These are phyloP conservation scores for Punica granatum DNA, from an alignment of 345 rosid species.

Conservation along the genomic window DNA sequence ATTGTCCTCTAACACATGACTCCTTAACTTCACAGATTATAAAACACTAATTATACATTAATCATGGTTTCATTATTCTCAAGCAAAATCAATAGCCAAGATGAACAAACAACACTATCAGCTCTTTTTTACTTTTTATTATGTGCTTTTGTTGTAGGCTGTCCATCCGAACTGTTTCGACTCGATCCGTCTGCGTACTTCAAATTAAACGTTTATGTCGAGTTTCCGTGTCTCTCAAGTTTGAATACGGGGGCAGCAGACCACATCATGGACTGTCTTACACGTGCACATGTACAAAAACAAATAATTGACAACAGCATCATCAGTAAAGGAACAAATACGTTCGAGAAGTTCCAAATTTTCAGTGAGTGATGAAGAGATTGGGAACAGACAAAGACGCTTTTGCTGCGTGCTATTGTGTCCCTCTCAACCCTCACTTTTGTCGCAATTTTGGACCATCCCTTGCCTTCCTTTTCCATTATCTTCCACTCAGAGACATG, in stretches of 20 bases:
- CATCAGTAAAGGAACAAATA: background rate
- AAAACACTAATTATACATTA: background rate
- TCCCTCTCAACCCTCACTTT: constrained; percentile 22
- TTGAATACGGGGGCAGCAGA: background rate
- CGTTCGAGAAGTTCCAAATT: background rate
- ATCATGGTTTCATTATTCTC: constrained; percentile 2
- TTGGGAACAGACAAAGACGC: constrained; percentile 12
- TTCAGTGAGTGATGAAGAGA: background rate
- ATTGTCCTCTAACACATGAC: background rate
- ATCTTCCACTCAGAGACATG: constrained; percentile 17
- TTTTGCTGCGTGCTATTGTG: constrained; percentile 27
- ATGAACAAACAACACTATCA: background rate
- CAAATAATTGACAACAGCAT: background rate
- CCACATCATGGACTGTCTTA: constrained; percentile 17
- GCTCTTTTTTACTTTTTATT: background rate
- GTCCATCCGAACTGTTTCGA: background rate
- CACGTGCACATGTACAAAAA: constrained; percentile 51
- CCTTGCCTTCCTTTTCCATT: background rate
- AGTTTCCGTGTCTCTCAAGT: background rate
- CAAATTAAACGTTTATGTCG: background rate
- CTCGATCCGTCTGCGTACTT: background rate
- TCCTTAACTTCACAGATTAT: background rate
- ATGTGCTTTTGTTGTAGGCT: background rate
- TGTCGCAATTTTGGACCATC: constrained; percentile 26
- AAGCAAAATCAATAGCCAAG: background rate